Base-by-base conservation (phyloP, 768 basidiomycete species). In the Rubroboletus pulcherrimus region DNA sequence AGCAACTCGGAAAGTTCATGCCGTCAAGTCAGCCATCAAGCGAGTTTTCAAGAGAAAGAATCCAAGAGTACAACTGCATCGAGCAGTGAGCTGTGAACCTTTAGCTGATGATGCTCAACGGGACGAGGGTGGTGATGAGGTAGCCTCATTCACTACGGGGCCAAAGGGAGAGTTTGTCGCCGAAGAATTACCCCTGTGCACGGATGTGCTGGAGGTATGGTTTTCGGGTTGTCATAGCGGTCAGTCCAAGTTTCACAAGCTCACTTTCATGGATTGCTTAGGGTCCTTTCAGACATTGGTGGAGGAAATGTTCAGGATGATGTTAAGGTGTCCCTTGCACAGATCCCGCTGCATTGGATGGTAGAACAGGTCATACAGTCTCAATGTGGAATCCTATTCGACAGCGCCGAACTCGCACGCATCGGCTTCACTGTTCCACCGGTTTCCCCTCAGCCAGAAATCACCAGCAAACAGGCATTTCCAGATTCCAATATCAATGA, bases 311-410 rank as follows among this genome's bases (percentile, higher is more conserved):
- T 81, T 3, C 43, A 63, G 3, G 79, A 89, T 58, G 68, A 67
- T 6, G 72, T 56, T 9, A 33, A 73, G 0, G 47, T 62, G 8
- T 75, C 74, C 8, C 77, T 92, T 6, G 72, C 81, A 1, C 78
- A 87, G 61, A 82, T 89, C 59, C 72, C 82, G 17, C 73, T 93
- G 30, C 80, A 81, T 29, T 93, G 90, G 90, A 91, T 93, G 89
- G 75, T 91, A 35, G 82, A 83, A 50, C 80, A 92, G 60, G 75
- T 83, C 54, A 74, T 83, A 24, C 62, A 67, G 11, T 75, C 87
- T 14, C 68, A 75, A n/a, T 83, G 85, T 61, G 84, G 81, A 6
- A 77, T 91, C 34, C 60, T 73, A 31, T 89, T 89, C 63, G 81
- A 85, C 53, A 53, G 63, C 5, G 72, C 63, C 2, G 81, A 79